These are phyloP conservation scores for Grigorovia yakushimaensis DNA, from an alignment of 805 yeast genomes.

Conservation along the genomic window DNA sequence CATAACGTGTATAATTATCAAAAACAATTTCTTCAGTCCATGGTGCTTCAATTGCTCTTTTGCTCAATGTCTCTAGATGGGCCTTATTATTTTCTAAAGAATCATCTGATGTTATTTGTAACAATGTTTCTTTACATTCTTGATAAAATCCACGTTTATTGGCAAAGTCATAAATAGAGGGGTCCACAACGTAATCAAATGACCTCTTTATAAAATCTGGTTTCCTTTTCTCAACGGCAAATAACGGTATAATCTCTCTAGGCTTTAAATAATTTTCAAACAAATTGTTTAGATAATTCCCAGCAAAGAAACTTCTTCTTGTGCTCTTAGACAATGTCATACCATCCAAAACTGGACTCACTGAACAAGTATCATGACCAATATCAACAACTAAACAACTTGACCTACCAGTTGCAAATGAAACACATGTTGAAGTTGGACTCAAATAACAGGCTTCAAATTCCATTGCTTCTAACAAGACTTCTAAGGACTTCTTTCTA, in stretches of 20 bases:
- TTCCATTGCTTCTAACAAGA: slow-evolving; percentile 54
- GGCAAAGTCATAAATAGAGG: slow-evolving; percentile 48
- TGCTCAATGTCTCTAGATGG: slow-evolving; percentile 21
- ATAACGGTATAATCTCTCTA: slow-evolving; percentile 26
- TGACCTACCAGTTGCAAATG: slow-evolving; percentile 84
- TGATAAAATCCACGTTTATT: slow-evolving; percentile 42
- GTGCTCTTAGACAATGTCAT: slow-evolving; percentile 62
- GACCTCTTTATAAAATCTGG: slow-evolving; percentile 22
- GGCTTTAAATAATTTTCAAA: slow-evolving; percentile 26
- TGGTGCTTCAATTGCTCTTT: slow-evolving; percentile 61
- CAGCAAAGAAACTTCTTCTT: slow-evolving; percentile 64
- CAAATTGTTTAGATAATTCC: slow-evolving; percentile 41
- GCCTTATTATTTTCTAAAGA: slow-evolving; percentile 18
- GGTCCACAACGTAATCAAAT: slow-evolving; percentile 29
- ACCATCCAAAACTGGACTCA: slow-evolving; percentile 78
- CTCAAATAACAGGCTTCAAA: slow-evolving; percentile 78
- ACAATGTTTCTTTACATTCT: slow-evolving; percentile 66
- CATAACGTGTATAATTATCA: slow-evolving; percentile 45
- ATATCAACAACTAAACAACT: slow-evolving; percentile 78
- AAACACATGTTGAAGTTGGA: slow-evolving; percentile 75
- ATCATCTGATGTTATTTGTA: slow-evolving; percentile 35
- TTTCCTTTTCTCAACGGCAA: slow-evolving; percentile 24
- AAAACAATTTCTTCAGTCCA: slow-evolving; percentile 61
- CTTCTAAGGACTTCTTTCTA: slow-evolving; percentile 61
- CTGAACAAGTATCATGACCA: slow-evolving; percentile 70